Evolutionary conservation across 805 yeast genomes (phyloP).

Genomic region (Barnettozyma californica): DNA sequence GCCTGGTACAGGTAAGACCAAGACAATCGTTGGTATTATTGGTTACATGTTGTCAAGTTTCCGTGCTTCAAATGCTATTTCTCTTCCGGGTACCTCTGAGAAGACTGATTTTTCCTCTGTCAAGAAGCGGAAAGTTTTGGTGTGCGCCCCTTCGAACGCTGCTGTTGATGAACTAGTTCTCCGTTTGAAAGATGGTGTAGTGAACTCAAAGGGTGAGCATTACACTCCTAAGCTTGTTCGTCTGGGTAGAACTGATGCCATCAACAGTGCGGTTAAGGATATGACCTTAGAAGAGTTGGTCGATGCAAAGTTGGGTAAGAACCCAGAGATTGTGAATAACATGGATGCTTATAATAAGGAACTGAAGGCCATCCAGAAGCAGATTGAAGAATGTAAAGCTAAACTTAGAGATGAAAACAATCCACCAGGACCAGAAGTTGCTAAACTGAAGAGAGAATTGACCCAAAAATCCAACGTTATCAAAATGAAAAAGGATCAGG

Average conservation of each 20-base stretch:
- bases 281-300: conserved; percentile 83
- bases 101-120: conserved; percentile 18
- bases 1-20: conserved; percentile 99
- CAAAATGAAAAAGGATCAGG: conserved; percentile 70
- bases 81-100: conserved; percentile 23
- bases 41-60: conserved; percentile 61
- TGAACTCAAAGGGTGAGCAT: conserved; percentile 44
- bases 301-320: conserved; percentile 37
- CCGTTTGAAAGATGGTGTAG: conserved; percentile 72
- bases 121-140: conserved; percentile 51
- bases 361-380: conserved; percentile 13
- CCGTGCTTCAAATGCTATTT: conserved; percentile 26
- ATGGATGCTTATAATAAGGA: conserved; percentile 50
- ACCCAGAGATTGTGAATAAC: conserved; percentile 27
- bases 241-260: conserved; percentile 84
- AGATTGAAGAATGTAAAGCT: conserved; percentile 21
- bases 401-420: conserved; percentile 21
- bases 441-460: conserved; percentile 48
- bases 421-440: conserved; percentile 43
- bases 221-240: conserved; percentile 72
- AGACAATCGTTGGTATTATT: conserved; percentile 87
- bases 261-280: conserved; percentile 75
- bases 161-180: conserved; percentile 94
- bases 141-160: conserved; percentile 98
- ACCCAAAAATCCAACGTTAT: conserved; percentile 58